Percentiles rank a stretch among this genome's conserved stretches.
These are phyloP conservation scores for Kazachstania sp. DNA, from an alignment of 1,139 yeast species.

Conservation along the genomic window DNA sequence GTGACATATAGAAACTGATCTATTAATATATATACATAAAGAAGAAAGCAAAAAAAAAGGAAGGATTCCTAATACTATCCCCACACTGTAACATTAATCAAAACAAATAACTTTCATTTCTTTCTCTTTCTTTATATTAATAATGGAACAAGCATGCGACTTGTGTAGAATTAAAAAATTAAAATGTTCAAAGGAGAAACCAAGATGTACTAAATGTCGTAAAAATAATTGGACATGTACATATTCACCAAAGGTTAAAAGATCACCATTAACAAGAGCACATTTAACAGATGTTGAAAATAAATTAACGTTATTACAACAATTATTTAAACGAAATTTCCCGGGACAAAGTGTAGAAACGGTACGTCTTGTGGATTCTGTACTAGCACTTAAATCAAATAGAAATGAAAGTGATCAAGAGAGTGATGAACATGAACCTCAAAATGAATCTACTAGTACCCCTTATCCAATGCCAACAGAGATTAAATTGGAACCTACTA, in stretches of 20 bases:
- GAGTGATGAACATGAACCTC: neutral
- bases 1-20: no score
- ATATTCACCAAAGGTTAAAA: constrained; percentile 66
- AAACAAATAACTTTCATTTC: neutral
- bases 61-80: no score
- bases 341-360: constrained; percentile 40
- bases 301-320: constrained; percentile 48
- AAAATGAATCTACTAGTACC: neutral
- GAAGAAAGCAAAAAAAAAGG: no score
- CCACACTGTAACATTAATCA: no score
- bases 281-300: constrained; percentile 71
- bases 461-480: neutral
- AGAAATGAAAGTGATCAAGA: neutral
- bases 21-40: no score
- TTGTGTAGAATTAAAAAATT: constrained; percentile 43
- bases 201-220: constrained; percentile 68
- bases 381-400: neutral
- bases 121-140: constrained; percentile 1
- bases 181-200: constrained; percentile 60
- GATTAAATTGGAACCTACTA: neutral
- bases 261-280: constrained; percentile 77
- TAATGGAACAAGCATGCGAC: constrained; percentile 35
- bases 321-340: constrained; percentile 38
- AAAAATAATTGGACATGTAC: constrained; percentile 67
- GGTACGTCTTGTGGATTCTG: constrained; percentile 7